These are phyloP conservation scores for Beauveria sp. DNA, from an alignment of 2,329 filamentous ascomycete species.

Conservation along the genomic window DNA sequence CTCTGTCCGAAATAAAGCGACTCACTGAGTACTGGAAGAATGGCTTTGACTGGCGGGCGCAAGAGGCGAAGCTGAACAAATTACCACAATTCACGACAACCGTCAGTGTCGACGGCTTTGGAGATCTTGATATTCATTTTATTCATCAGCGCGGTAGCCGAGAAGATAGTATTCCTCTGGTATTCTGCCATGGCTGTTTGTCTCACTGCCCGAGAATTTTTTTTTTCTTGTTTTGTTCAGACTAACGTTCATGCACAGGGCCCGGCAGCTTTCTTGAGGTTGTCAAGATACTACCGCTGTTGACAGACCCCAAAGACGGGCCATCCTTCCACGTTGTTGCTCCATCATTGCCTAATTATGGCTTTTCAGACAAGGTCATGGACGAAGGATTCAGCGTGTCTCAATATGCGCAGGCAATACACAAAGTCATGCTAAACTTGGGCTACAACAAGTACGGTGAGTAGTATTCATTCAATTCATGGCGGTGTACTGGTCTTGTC, in stretches of 20 bases:
- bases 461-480: background rate
- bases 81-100: slow-evolving; percentile 49
- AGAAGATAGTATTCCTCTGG: slow-evolving; percentile 50
- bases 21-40: slow-evolving; percentile 30
- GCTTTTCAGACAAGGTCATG: slow-evolving; percentile 23
- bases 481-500: too few species aligned
- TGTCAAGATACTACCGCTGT: slow-evolving; percentile 48
- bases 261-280: slow-evolving; percentile 65
- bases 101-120: slow-evolving; percentile 50
- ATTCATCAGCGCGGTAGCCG: slow-evolving; percentile 48
- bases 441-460: slow-evolving; percentile 41
- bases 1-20: slow-evolving; percentile 26
- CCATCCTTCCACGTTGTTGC: slow-evolving; percentile 49
- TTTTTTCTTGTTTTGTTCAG: background rate
- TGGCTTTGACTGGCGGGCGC: slow-evolving; percentile 54
- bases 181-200: slow-evolving; percentile 60
- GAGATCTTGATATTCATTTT: slow-evolving; percentile 54
- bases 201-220: background rate
- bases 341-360: slow-evolving; percentile 50
- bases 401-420: slow-evolving; percentile 45
- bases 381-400: slow-evolving; percentile 24
- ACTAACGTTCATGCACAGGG: slow-evolving; percentile 27
- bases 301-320: slow-evolving; percentile 26
- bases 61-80: slow-evolving; percentile 52
- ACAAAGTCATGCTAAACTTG: slow-evolving; percentile 61